Percentiles rank a stretch among this genome's conserved stretches.
These are phyloP conservation scores for Colletotrichum lentis DNA, from an alignment of 2,329 filamentous ascomycete species.

Conservation along the genomic window DNA sequence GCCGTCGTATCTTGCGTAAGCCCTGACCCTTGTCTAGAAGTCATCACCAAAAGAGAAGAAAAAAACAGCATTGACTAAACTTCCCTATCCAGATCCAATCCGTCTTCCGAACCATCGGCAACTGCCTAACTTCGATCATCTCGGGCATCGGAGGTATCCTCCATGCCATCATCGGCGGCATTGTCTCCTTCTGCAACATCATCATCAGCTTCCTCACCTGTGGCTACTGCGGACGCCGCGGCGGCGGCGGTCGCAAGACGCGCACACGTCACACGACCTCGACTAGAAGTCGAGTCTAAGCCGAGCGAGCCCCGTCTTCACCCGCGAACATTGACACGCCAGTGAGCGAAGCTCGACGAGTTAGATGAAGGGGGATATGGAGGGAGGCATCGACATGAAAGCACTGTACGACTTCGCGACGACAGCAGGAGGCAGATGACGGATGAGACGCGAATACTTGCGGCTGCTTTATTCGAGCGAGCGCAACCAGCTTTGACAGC, in stretches of 20 bases:
- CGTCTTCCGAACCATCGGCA: slow-evolving; percentile 70
- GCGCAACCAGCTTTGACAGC: slow-evolving; percentile 19
- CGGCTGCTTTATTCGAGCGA: slow-evolving; percentile 1
- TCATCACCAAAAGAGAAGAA: slow-evolving; percentile 33
- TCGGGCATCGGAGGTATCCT: slow-evolving; percentile 71
- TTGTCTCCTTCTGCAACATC: slow-evolving; percentile 71
- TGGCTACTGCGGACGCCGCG: slow-evolving; percentile 52
- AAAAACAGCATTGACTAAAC: slow-evolving; percentile 31
- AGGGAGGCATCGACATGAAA: not conserved
- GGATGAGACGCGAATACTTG: not conserved
- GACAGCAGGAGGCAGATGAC: not conserved
- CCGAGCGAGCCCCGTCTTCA: not conserved
- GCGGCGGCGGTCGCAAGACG: slow-evolving; percentile 42
- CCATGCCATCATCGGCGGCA: slow-evolving; percentile 71
- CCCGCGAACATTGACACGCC: not conserved
- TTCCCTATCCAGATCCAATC: slow-evolving; percentile 58
- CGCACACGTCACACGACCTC: slow-evolving; percentile 43
- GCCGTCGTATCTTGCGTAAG: slow-evolving; percentile 85
- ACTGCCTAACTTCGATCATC: slow-evolving; percentile 73
- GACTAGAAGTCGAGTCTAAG: slow-evolving; percentile 47
- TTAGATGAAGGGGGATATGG: slow-evolving; percentile 13
- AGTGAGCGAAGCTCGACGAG: not conserved
- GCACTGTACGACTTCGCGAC: not conserved
- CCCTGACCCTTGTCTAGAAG: slow-evolving; percentile 40
- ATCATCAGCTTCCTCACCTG: slow-evolving; percentile 72